Conservation (phyloP, 371 early-diverging fungal genomes). For the Actinomucor elegans region DNA sequence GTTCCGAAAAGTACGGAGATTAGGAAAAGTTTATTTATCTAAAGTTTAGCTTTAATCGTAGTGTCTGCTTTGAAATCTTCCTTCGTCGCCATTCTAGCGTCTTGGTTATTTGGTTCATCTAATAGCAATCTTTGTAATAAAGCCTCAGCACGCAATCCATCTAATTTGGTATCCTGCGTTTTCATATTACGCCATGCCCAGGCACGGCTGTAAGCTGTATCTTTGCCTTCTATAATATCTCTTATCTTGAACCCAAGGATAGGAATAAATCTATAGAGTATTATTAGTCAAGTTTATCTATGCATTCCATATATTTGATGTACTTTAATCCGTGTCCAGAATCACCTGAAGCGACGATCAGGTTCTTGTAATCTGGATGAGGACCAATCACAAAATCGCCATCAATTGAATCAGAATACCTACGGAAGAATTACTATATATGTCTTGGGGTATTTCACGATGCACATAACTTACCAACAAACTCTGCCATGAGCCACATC, state of each 20-base stretch:
- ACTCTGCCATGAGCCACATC: conserved; percentile 33
- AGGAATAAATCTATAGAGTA: conserved; percentile 30
- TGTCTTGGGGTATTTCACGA: background rate
- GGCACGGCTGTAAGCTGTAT: conserved; percentile 22
- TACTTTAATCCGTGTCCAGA: conserved; percentile 57
- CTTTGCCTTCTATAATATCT: conserved; percentile 32
- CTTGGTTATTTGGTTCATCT: conserved; percentile 11
- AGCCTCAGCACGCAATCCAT: conserved; percentile 21
- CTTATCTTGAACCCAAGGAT: conserved; percentile 31
- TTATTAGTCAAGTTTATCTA: too few relatives aligned
- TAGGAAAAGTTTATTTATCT: too few relatives aligned
- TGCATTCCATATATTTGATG: too few relatives aligned
- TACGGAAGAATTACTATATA: background rate
- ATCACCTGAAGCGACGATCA: conserved; percentile 46
- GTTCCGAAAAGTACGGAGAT: too few relatives aligned
- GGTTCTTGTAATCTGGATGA: conserved; percentile 42
- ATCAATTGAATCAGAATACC: conserved; percentile 49
- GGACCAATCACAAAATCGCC: conserved; percentile 43
- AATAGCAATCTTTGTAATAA: conserved; percentile 14
- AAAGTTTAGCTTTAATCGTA: too few relatives aligned
- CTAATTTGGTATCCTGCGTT: conserved; percentile 23
- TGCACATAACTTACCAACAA: conserved; percentile 33
- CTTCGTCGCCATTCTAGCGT: conserved; percentile 16
- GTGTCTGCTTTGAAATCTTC: conserved; percentile 23
- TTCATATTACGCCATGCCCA: conserved; percentile 30